Base-by-base conservation (phyloP, 2,329 filamentous ascomycete species). In the Tolypocladium ophioglossoides region DNA sequence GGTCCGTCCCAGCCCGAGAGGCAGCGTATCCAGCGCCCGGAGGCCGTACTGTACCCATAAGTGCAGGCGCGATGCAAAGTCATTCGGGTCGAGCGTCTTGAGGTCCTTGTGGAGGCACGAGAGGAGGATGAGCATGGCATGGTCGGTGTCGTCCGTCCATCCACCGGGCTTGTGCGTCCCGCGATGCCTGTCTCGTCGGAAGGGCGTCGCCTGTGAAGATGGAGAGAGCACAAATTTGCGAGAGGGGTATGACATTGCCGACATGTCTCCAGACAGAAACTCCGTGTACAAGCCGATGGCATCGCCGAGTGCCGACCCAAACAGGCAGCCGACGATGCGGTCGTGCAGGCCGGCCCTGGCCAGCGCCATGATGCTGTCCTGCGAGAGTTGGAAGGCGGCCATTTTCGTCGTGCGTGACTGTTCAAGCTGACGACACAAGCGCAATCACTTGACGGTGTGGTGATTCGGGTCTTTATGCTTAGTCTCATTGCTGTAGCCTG, bases 141-240 rank as follows among this genome's bases (percentile, higher is more conserved):
- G 77, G 57, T 80, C 78, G 0, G 78, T 80, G 61, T 80, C 78
- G 56, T 81, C 77, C 0, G 77, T 81, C 77, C 77, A 80, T 41
- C 74, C 70, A 27, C 72, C 70, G 0, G 67, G 60, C 3, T 63
- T 60, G 38, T 75, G 72, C 32, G 72, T 71, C 52, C 69, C 67
- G 50, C 76, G 68, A 58, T 79, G 76, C 6, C 63, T 59, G 58
- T 78, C 77, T n/a, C 67, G 63, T 20, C 70, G 64, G 56, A 73
- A 72, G 0, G 70, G 68, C 1, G 76, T 78, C 0, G 68, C 66
- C 10, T 65, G 54, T 2, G 68, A 67, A 5, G 52, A 24, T 3
- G 69, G 68, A 2, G 62, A 55, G 1, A 79, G 67, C 3, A 67
- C 70, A 59, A 78, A 78, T 2, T 55, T 64, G 16, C 66, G 58